Evolutionary conservation across 2,329 filamentous ascomycete species (phyloP), one percentile per base, ranked within the genome.

Genomic region (Huntiella abstrusa): DNA sequence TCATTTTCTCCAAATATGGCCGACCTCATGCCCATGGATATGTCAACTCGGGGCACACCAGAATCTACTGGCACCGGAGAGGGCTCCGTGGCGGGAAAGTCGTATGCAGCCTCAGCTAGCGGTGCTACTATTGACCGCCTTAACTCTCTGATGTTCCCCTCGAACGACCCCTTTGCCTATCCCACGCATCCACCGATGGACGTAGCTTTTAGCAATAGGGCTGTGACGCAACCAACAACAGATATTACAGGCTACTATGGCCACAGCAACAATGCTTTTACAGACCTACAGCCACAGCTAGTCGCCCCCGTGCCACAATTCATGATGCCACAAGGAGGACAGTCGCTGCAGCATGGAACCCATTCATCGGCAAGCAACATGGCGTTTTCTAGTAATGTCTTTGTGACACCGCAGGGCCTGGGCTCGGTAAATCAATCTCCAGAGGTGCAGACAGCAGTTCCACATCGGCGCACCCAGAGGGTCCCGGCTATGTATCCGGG

Each of bases 141-240:
- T 5, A 79, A 79, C 49, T 75, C 77, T 3, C 75, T 87, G 63
- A 86, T 88, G 79, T 88, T 88, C 55, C 78, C 81, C 1, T 80
- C 80, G 0, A 71, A 74, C 33, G 82, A 88, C 54, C 81, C 83
- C 0, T 80, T 88, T 52, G 80, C 78, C 0, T 91, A 88, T 55
- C 82, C 81, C 0, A 84, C 80, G 55, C 80, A 84, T 52, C 77
- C 80, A 0, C 74, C 80, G 64, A 77, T 80, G 64, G 67, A 74
- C 53, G 64, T 73, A 36, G 67, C 37, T 8, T 46, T 46, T 34
- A 16, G 28, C 16, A 16, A 15, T 33, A 46, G 22, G 5, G 19
- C 38, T 8, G 11, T 32, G 10, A n/a, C 3, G 67, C 7, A 64
- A 59, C 53, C 60, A 61, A 19, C 53, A 56, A 22, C 60, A 59